Evolutionary conservation across 2,329 filamentous ascomycete genomes (phyloP), one percentile per base, ranked within the genome.

Genomic region (Xenosphaeropsis pyriputrescens): DNA sequence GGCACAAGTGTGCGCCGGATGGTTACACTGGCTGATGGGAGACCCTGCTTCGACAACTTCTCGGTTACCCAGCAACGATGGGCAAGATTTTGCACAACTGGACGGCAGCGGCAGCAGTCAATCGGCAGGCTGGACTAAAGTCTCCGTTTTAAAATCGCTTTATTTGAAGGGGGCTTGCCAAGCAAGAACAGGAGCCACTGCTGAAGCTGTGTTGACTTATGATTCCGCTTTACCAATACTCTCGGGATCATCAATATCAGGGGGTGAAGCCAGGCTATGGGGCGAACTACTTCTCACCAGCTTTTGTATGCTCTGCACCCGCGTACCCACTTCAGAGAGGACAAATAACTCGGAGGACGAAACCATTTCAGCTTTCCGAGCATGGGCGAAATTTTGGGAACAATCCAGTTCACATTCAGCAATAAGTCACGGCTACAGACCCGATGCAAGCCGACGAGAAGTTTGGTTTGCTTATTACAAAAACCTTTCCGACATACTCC

Each of bases 401-500:
- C 54, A 47, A 37, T 54, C 59, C 1, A 52, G 50, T 11, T 55
- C 63, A 2, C 59, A 64, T 2, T 57, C 67, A 4, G 57, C 62
- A 0, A 72, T 72, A 29, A 72, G 75, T 5, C 63, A 65, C 40
- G 71, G 71, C n/a, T 69, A 72, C 48, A 65, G 67, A 43, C 70
- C 72, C 15, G 64, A 70, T 8, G 67, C 78, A 14, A 68, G 72
- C 19, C 65, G 80, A 44, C 68, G 81, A 43, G 63, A 74, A 31
- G 75, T 93, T 33, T 95, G 88, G 88, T 77, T 72, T 49, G 75
- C 84, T 44, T 95, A 95, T 56, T 94, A 94, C 54, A 62, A 74
- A 33, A 74, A 81, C 1, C 62, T 95, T 14, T 93, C 86, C 2
- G 67, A 66, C n/a, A 73, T 93, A 29, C 58, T 95, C 6, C 77